A percentile compares a stretch with the other conserved stretches of the same genome.
These are phyloP conservation scores for Sclerotinia spermophila DNA, from an alignment of 2,329 filamentous ascomycete genomes.

Conservation along the genomic window DNA sequence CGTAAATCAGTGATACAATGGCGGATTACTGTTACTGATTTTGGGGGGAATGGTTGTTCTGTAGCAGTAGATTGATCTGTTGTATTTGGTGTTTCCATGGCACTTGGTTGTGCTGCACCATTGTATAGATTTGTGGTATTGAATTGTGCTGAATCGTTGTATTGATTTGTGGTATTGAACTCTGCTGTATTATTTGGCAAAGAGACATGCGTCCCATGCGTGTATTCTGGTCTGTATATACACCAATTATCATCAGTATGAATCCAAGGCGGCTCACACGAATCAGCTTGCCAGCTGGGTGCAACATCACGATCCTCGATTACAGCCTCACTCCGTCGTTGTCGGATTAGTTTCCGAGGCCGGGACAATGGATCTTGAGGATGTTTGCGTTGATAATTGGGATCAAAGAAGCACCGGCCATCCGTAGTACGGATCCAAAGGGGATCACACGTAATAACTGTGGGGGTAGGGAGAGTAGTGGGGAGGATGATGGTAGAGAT, in stretches of 20 bases:
- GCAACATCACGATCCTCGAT: neutral
- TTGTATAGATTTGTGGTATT: neutral
- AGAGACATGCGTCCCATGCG: neutral
- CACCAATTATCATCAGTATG: neutral
- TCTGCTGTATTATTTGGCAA: neutral
- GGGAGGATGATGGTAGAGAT: no score
- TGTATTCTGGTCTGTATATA: neutral
- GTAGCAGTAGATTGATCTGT: neutral
- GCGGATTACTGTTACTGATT: neutral
- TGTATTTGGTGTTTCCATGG: neutral
- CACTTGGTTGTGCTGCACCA: neutral
- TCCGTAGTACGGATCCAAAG: slow-evolving; percentile 4
- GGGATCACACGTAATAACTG: neutral
- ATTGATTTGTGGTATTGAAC: neutral
- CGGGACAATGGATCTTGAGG: neutral
- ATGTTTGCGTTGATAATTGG: neutral
- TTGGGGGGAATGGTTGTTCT: neutral
- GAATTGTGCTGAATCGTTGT: neutral
- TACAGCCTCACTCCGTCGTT: neutral
- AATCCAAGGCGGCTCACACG: slow-evolving; percentile 1
- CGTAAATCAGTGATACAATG: neutral
- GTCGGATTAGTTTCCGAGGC: neutral
- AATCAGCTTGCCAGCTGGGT: neutral
- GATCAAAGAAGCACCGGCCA: neutral
- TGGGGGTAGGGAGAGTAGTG: neutral